phyloP scores from a whole-genome alignment of 208 protist species.

The Leptomonas pyrrhocoris region DNA sequence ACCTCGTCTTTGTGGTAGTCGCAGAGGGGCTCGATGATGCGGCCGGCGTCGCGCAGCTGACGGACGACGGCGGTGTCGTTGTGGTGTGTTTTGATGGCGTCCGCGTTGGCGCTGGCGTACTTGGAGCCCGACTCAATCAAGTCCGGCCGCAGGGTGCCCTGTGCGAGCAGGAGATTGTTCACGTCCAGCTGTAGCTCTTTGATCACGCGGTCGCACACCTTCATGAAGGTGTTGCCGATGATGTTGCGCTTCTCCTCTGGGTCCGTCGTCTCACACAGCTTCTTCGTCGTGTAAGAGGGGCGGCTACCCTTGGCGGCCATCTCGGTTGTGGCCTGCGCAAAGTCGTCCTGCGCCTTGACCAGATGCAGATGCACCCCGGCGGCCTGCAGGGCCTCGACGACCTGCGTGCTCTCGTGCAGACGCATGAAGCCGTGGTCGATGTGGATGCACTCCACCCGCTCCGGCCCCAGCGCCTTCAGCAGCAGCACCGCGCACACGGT shows the following conservation, averaged over 20 bases:
- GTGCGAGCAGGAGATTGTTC: conserved; percentile 81
- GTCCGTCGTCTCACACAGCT: conserved; percentile 55
- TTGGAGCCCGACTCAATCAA: conserved; percentile 95
- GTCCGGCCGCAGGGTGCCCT: conserved; percentile 97
- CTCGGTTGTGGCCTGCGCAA: conserved; percentile 79
- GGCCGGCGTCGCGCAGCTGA: conserved; percentile 89
- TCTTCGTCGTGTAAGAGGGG: conserved; percentile 61
- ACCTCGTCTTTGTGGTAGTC: conserved; percentile 99
- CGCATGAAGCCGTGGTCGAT: conserved; percentile 99
- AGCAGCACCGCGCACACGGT: conserved; percentile 97
- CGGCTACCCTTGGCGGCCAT: conserved; percentile 63
- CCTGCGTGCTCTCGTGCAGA: conserved; percentile 86
- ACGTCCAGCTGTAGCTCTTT: conserved; percentile 72
- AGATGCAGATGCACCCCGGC: conserved; percentile 81
- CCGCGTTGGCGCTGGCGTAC: conserved; percentile 83
- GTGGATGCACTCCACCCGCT: conserved; percentile 96
- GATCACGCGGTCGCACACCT: conserved; percentile 75
- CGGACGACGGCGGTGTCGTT: conserved; percentile 97
- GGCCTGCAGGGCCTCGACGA: conserved; percentile 76
- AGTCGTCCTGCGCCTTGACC: conserved; percentile 74
- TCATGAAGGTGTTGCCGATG: conserved; percentile 99
- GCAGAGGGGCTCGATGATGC: conserved; percentile 97
- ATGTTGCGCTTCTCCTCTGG: conserved; percentile 97
- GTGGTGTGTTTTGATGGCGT: conserved; percentile 99
- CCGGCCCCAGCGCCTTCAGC: conserved; percentile 93